Percentiles rank a stretch among this genome's conserved stretches.
Evolutionary conservation across 129 eudicot genomes (phyloP).

Genomic region (carrot (Daucus carota)): DH1_v3.0 NC_030384.2:43845501-43846000

Average conservation of each 20-base stretch:
- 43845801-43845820: no score
- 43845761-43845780: no score
- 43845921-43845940: slow-evolving; percentile 90
- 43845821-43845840: neutral
- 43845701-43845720: no score
- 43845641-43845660: no score
- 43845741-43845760: no score
- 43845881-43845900: slow-evolving; percentile 62
- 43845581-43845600: neutral
- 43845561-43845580: slow-evolving; percentile 69
- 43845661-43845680: no score
- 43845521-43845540: slow-evolving; percentile 98
- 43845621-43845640: no score
- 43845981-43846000: slow-evolving; percentile 68
- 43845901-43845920: slow-evolving; percentile 86
- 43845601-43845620: neutral
- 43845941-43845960: slow-evolving; percentile 87
- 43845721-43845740: no score
- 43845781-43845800: no score
- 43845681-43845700: no score
- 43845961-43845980: slow-evolving; percentile 87
- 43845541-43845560: slow-evolving; percentile 91
- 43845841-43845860: neutral
- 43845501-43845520: slow-evolving; percentile 94
- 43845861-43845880: neutral